Percentiles rank a stretch among this genome's conserved stretches.
phyloP scores from a whole-genome alignment of 257 asterid genomes.

The Thymus mandschuricus region DNA sequence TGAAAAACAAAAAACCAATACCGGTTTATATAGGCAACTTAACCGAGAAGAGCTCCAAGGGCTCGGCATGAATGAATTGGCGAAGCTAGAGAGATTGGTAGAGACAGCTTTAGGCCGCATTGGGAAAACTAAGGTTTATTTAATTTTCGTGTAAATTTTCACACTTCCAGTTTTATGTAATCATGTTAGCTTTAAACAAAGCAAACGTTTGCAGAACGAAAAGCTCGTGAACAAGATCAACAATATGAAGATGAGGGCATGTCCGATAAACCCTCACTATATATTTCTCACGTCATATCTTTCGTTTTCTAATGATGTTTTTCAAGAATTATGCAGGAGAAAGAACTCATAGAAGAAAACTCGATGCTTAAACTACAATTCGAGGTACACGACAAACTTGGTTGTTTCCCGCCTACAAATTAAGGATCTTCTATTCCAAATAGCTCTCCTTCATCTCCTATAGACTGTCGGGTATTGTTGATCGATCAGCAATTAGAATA shows the following conservation, averaged over 20 bases:
- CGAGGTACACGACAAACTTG: slow-evolving; percentile 2
- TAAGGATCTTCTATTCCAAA: no score
- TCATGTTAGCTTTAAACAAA: background rate
- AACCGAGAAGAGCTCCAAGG: slow-evolving; percentile 75
- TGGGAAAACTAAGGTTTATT: slow-evolving; percentile 50
- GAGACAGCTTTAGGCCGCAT: slow-evolving; percentile 63
- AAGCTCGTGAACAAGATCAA: slow-evolving; percentile 53
- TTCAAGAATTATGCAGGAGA: slow-evolving; percentile 52
- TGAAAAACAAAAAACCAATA: background rate
- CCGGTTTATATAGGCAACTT: slow-evolving; percentile 48
- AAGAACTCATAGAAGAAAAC: slow-evolving; percentile 57
- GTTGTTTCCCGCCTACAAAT: no score
- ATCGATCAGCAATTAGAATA: no score
- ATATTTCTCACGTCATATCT: background rate
- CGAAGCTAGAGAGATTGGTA: slow-evolving; percentile 63
- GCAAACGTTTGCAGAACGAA: slow-evolving; percentile 49
- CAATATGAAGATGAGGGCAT: slow-evolving; percentile 62
- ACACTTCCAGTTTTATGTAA: no score
- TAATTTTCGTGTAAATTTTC: no score
- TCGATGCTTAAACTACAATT: slow-evolving; percentile 50
- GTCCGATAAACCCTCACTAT: slow-evolving; percentile 16
- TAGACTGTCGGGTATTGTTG: no score
- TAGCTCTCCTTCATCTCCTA: no score
- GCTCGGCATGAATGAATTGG: slow-evolving; percentile 62
- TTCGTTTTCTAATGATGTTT: background rate